Evolutionary conservation across 2,329 filamentous ascomycete genomes (phyloP).

Genomic region (Didymellaceae sp.): DNA sequence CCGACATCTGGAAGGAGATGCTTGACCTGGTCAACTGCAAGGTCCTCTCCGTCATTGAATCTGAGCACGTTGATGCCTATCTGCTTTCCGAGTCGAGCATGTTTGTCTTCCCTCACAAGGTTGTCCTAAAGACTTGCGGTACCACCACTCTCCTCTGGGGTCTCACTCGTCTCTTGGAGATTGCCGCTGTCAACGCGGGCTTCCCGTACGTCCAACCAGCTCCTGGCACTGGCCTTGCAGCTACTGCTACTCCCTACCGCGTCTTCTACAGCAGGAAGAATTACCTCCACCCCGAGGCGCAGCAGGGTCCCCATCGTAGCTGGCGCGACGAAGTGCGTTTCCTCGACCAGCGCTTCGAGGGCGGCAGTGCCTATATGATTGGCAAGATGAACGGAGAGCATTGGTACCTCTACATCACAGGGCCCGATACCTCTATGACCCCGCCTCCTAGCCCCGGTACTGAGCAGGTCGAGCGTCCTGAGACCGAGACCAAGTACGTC

Average conservation of each 20-base stretch:
- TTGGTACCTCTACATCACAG: conserved; percentile 97
- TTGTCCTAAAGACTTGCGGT: conserved; percentile 97
- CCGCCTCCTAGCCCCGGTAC: conserved; percentile 76
- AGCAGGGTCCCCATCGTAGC: conserved; percentile 92
- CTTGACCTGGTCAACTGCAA: conserved; percentile 98
- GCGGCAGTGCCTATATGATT: conserved; percentile 98
- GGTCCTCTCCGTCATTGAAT: conserved; percentile 91
- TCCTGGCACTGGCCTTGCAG: conserved; percentile 69
- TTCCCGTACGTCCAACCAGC: conserved; percentile 80
- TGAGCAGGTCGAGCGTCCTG: conserved; percentile 52
- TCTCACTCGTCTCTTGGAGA: conserved; percentile 87
- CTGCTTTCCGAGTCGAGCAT: conserved; percentile 98
- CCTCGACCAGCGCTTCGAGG: conserved; percentile 87
- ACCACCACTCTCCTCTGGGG: conserved; percentile 93
- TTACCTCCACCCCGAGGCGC: conserved; percentile 93
- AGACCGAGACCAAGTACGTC: conserved; percentile 66
- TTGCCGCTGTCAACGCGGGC: conserved; percentile 85
- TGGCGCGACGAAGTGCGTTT: conserved; percentile 96
- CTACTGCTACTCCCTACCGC: conserved; percentile 86
- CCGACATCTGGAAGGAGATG: conserved; percentile 93
- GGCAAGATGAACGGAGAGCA: conserved; percentile 99
- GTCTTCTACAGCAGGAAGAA: conserved; percentile 99
- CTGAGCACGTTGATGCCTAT: conserved; percentile 94
- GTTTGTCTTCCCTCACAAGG: conserved; percentile 99
- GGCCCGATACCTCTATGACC: conserved; percentile 78